A percentile compares a stretch with the other conserved stretches of the same genome.
phyloP scores from a whole-genome alignment of 2,329 filamentous ascomycete genomes.

The Colletotrichum salicis region DNA sequence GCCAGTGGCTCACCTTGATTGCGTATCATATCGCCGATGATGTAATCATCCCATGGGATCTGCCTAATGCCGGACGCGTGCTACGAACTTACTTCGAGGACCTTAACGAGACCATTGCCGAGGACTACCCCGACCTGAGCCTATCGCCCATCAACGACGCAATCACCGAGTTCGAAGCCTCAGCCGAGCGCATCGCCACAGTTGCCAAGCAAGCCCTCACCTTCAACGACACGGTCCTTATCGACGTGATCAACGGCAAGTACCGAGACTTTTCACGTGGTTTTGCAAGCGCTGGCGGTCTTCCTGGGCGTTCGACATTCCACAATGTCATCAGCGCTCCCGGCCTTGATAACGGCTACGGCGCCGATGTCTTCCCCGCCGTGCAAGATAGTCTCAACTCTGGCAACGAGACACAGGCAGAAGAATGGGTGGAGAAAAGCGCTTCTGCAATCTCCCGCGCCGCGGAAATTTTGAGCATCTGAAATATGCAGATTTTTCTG shows the following conservation, averaged over 20 bases:
- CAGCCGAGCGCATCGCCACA: conserved; percentile 17
- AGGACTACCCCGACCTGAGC: not conserved
- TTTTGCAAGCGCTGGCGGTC: conserved; percentile 23
- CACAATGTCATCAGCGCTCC: conserved; percentile 27
- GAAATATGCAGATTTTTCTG: not conserved
- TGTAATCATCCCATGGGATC: conserved; percentile 27
- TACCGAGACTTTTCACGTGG: conserved; percentile 31
- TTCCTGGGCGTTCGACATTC: conserved; percentile 25
- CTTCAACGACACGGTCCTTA: conserved; percentile 21
- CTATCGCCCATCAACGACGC: conserved; percentile 21
- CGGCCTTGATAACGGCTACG: conserved; percentile 22
- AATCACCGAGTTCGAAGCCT: conserved; percentile 13
- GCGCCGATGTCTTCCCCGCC: conserved; percentile 26
- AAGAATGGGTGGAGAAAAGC: conserved; percentile 22
- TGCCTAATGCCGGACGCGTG: conserved; percentile 24
- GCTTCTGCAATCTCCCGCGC: conserved; percentile 19
- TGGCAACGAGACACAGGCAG: conserved; percentile 1
- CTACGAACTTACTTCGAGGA: conserved; percentile 28
- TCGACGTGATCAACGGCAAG: conserved; percentile 19
- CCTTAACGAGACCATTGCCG: conserved; percentile 20
- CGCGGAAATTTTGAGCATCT: conserved; percentile 6
- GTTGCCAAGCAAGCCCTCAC: conserved; percentile 18
- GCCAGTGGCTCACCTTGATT: conserved; percentile 45
- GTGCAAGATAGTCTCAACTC: conserved; percentile 26
- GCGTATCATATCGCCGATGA: conserved; percentile 30